Base-by-base conservation (phyloP, 805 yeast species). In the Metschnikowia cubensis region DNA sequence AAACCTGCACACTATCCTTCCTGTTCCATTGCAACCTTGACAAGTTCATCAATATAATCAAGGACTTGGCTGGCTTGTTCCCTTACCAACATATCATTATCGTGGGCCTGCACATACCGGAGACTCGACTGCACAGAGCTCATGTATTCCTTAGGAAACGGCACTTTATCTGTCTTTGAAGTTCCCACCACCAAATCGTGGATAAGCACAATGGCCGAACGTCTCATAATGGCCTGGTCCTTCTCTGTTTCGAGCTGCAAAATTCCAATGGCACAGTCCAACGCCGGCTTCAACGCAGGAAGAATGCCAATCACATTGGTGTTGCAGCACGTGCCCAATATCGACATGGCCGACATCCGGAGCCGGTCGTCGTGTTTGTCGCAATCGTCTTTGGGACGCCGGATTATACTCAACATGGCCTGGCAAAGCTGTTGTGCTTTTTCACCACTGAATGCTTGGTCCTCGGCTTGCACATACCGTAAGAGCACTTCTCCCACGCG, bases 301-400 rank as follows among this genome's bases (percentile, higher is more conserved):
- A 70, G 37, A 1, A 89, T 58, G 0, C 85, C 87, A 5, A 67
- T 47, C 0, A 90, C 84, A 51, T 82, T 81, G 1, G 70, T 69
- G 54, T 80, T 79, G 59, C 90, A 79, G 35, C 86, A 71, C 5
- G 79, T 69, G 29, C 97, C 96, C n/a, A 92, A 64, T 13, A 94
- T 65, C 0, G 97, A 87, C 82, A 91, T 78, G 0, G 96, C 80
- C 1, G 97, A 91, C 86, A 89, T 84, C 56, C 97, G 73, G 36
- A 90, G 55, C 36, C 84, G 76, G 50, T 76, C 71, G 54, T 89
- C 96, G 3, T 50, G 68, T 18, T 66, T 62, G 3, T 64, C 56
- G n/a, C 65, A 55, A 1, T 53, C 62, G 4, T 53, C 53, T 1
- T 43, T 39, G 1, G 61, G 51, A 32, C 70, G 56, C 39, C 71